phyloP scores from a whole-genome alignment of 768 basidiomycete genomes.

The Rhodotorula babjevae region DNA sequence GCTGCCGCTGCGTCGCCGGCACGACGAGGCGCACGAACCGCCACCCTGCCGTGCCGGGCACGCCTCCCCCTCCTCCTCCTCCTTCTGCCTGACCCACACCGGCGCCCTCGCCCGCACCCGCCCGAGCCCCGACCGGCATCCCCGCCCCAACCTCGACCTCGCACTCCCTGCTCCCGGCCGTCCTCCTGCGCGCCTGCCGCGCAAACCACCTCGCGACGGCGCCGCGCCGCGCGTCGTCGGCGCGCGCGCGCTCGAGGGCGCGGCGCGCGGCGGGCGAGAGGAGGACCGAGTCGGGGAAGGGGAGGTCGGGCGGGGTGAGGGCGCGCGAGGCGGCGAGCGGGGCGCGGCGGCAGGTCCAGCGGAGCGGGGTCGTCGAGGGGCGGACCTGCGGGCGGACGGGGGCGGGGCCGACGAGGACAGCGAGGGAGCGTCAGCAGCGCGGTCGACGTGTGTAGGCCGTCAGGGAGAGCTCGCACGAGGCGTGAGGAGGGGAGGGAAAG shows the following conservation, averaged over 20 bases:
- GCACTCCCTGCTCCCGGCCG: neutral
- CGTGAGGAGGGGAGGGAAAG: neutral
- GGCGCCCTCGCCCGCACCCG: too few species aligned
- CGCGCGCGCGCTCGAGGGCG: neutral
- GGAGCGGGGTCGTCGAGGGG: neutral
- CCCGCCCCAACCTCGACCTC: neutral
- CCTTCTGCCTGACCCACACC: too few species aligned
- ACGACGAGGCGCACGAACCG: neutral
- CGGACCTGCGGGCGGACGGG: neutral
- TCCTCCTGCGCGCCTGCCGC: too few species aligned
- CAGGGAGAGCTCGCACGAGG: neutral
- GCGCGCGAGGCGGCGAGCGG: neutral
- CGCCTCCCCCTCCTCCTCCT: neutral
- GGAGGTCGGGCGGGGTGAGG: neutral
- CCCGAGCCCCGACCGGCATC: too few species aligned
- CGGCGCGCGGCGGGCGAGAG: neutral
- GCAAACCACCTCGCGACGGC: neutral
- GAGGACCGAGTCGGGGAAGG: slow-evolving; percentile 14
- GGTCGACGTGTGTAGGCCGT: neutral
- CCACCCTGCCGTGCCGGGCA: neutral
- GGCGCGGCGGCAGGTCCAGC: neutral
- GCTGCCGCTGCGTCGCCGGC: too few species aligned
- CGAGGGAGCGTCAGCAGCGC: too few species aligned
- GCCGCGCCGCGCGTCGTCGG: neutral
- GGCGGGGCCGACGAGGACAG: too few species aligned